Evolutionary conservation across 2,329 filamentous ascomycete species (phyloP), one percentile per base, ranked within the genome.

Genomic region (Ceratocystis huliohia): DNA sequence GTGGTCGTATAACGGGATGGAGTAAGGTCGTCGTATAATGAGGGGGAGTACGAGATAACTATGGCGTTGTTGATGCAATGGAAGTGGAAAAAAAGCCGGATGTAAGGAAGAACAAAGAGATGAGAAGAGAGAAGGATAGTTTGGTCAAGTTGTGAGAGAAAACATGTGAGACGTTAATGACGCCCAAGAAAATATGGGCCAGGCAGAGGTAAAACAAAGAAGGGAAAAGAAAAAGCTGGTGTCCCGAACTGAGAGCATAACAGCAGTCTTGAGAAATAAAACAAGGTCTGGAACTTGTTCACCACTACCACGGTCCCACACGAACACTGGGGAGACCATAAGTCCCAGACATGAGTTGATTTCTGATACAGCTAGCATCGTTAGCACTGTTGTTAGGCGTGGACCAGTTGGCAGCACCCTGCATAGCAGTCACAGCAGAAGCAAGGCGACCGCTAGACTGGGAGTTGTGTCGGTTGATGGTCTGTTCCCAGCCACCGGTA

Each of bases 401-500:
- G 66, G 70, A 37, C 89, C 91, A 96, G 53, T 88, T 88, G 33
- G 96, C 79, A 69, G 86, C 87, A 46, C 81, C 80, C 17, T 84
- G 82, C 76, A 97, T 83, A 72, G 91, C 88, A 65, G 87, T 84
- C 69, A 96, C 85, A 45, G 92, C 94, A 56, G 85, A 83, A 69
- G 87, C 85, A 75, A 99, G 82, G 72, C 89, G 88, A 30, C 91
- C 91, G 53, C 88, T 87, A 4, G 91, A 93, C 70, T 88, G 85
- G 70, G 94, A 86, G 73, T 97, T 93, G 77, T 99, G 94, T 73
- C 90, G 91, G 30, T 85, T 80, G 57, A 99, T 78, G 71, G 86
- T 89, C 75, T 94, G 87, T 72, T 97, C 93, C 94, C 94, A 99
- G 68, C 89, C 89, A 65, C 89, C 91, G 61, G 91, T 89, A 72